Percentiles rank a stretch among this genome's conserved stretches.
Conservation (phyloP, 345 rosid species). For the Citrus mangshanensis region DNA sequence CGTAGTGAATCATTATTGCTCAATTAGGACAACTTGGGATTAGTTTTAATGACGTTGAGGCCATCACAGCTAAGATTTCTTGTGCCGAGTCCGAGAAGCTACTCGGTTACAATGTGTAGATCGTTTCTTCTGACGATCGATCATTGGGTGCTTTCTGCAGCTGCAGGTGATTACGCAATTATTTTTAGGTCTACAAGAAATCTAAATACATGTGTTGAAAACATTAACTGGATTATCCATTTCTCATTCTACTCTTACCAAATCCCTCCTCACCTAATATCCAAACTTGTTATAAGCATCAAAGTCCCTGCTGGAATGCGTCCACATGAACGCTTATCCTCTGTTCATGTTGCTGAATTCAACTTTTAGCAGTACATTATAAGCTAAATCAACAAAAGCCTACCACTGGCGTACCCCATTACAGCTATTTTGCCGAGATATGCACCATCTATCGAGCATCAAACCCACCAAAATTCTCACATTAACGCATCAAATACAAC, state of each 20-base stretch:
- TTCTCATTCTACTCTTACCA: conserved; percentile 48
- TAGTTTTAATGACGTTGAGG: conserved; percentile 39
- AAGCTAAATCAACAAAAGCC: not conserved
- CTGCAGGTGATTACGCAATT: no score
- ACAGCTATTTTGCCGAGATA: no score
- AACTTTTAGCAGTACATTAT: not conserved
- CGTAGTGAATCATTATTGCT: conserved; percentile 22
- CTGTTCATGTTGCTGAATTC: not conserved
- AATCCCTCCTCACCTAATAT: conserved; percentile 74
- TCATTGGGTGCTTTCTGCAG: no score
- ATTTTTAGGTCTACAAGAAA: no score
- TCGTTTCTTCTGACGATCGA: not conserved
- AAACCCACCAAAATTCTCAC: no score
- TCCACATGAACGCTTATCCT: not conserved
- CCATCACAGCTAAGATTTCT: conserved; percentile 30
- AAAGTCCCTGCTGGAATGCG: not conserved
- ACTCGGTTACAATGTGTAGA: conserved; percentile 37
- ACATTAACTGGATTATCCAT: conserved; percentile 55
- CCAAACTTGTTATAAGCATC: not conserved
- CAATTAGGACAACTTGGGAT: conserved; percentile 33
- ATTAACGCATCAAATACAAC: no score
- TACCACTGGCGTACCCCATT: no score
- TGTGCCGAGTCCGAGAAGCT: conserved; percentile 35
- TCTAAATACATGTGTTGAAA: not conserved
- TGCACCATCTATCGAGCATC: no score